Base-by-base conservation (phyloP, 2,329 filamentous ascomycete species). In the Pseudogymnoascus sp. region DNA sequence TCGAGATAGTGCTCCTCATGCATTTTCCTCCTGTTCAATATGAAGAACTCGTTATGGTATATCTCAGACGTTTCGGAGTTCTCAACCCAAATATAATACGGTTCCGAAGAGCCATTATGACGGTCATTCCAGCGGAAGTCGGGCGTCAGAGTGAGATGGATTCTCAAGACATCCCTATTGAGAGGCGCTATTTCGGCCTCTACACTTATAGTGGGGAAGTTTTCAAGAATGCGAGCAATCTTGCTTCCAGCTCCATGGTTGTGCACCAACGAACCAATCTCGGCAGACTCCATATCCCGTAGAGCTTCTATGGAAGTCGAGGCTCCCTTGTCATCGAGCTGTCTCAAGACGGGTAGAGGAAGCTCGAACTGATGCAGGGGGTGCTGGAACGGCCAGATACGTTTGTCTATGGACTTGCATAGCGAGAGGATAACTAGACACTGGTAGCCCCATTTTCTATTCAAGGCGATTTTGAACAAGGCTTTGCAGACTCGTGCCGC, bases 31-130 rank as follows among this genome's bases (percentile, higher is more conserved):
- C 92, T 84, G 66, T 87, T 96, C 5, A 99, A 82, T 63, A 99
- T 95, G 77, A 99, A 98, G 76, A 89, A 97, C 74, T 99, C 95
- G 68, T 98, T 91, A 70, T 99, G 95, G 71, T 96, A 98, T 41
- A 99, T 98, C 75, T 98, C 93, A 0, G 91, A 93, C 0, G 93
- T 97, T 70, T 98, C 95, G 0, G 93, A 97, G 73, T 98, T 96
- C 75, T 99, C 95, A 2, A 99, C 93, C 96, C 95, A 99, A 64
- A 99, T 89, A 84, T 96, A 99, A 77, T 96, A 99, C 3, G 93
- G 93, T 72, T 99, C 95, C 0, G 93, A 97, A 2, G 88, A 91
- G 16, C 96, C 96, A 72, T 99, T 93, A 64, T 96, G 85, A 56
- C 90, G 87, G 68, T 98, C 93, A 69, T 96, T 96, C 95, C 95